Evolutionary conservation across 1,139 yeast species (phyloP), one percentile per base, ranked within the genome.

Genomic region (Suhomyces coccinellae): DNA sequence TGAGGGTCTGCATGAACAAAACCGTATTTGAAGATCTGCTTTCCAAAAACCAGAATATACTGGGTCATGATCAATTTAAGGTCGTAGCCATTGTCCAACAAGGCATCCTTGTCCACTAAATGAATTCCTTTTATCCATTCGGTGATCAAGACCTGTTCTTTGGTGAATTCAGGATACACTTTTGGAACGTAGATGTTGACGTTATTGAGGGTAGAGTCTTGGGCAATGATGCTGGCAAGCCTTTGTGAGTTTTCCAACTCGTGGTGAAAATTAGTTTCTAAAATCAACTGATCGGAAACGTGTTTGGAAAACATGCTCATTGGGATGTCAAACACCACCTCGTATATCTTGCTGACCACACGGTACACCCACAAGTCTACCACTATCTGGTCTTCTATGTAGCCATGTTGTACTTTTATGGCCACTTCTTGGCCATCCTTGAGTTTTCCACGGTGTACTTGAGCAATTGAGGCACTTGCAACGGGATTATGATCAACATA

Each of bases 1-100:
- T 87, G 95, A 6, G 93, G 88, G 59, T 87, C 95, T 42, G 90
- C 81, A 61, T 87, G 95, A 13, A 87, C 82, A 48, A 80, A 73
- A 7, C 95, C 95, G 79, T 87, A 86, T 35, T 76, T 71, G 61
- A 85, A 87, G 27, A 85, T 83, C 66, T 85, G 91, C 47, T 79
- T 77, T 7, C 87, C 82, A 52, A 83, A 83, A 13, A 83, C 67
- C 28, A 69, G 68, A 36, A 83, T 63, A 52, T 85, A 77, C 46
- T 75, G 78, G 15, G 69, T 63, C 79, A 85, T 74, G 15, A 82
- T 68, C 13, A 59, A 52, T 15, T 66, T 55, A 16, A 77, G 63
- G 54, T 80, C 67, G 55, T 63, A 82, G 1, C 73, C 72, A 10
- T 62, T 55, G 16, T 65, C 64, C 24, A 68, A 58, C 16, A 86